Evolutionary conservation across 2,329 filamentous ascomycete genomes (phyloP).

Genomic region (Fusarium setosum): DNA sequence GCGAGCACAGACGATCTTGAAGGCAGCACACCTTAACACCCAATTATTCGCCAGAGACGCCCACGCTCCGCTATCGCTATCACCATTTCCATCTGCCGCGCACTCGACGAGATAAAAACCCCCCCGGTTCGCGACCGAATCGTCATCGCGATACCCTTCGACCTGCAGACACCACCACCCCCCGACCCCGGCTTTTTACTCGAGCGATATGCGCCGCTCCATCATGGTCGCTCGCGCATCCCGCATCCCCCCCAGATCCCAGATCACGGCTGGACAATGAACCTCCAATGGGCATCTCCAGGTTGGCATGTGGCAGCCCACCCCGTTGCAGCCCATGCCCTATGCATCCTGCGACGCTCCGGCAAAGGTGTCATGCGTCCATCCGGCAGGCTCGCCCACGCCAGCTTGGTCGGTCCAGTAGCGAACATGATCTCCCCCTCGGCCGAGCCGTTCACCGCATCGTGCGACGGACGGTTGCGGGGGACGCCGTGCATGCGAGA

Average conservation of each 20-base stretch:
- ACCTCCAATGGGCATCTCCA: constrained; percentile 25
- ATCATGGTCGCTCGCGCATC: constrained; percentile 16
- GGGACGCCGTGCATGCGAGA: constrained; percentile 15
- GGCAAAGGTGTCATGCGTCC: constrained; percentile 36
- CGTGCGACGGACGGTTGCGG: constrained; percentile 20
- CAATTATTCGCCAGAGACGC: constrained; percentile 28
- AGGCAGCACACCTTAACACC: background rate
- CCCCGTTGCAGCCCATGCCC: constrained; percentile 4
- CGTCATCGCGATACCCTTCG: constrained; percentile 8
- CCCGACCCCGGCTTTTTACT: constrained; percentile 19
- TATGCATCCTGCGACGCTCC: constrained; percentile 29
- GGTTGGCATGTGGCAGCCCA: constrained; percentile 29
- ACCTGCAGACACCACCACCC: constrained; percentile 23
- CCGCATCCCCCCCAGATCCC: constrained; percentile 7
- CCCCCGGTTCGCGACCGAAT: constrained; percentile 21
- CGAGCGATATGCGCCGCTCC: constrained; percentile 22
- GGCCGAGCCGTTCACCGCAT: constrained; percentile 32
- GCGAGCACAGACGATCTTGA: constrained; percentile 27
- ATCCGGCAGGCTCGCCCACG: constrained; percentile 19
- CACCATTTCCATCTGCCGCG: constrained; percentile 4
- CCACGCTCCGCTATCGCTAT: constrained; percentile 24
- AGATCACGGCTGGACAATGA: constrained; percentile 9
- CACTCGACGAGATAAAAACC: constrained; percentile 9
- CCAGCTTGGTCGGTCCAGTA: background rate
- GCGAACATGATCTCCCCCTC: constrained; percentile 19